phyloP scores from a whole-genome alignment of 192 early-diverging fungal species.

The Fimicolochytrium jonesii region DNA sequence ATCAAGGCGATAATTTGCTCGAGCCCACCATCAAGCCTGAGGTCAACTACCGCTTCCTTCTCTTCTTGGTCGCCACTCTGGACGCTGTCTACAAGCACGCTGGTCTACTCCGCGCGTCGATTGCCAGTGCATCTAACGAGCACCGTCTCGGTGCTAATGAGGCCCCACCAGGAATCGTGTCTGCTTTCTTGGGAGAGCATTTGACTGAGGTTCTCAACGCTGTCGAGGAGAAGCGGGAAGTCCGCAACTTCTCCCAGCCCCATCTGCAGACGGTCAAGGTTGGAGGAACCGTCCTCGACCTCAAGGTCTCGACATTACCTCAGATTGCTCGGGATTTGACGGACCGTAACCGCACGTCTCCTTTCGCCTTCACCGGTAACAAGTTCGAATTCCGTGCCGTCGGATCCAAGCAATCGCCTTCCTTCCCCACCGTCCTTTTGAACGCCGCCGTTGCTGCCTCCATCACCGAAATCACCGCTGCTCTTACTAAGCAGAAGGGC shows the following conservation, averaged over 20 bases:
- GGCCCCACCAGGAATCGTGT: slow-evolving; percentile 97
- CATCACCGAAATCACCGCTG: slow-evolving; percentile 65
- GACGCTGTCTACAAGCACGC: slow-evolving; percentile 90
- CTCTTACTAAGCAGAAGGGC: slow-evolving; percentile 78
- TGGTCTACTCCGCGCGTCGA: slow-evolving; percentile 83
- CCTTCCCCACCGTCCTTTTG: slow-evolving; percentile 91
- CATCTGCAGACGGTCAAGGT: slow-evolving; percentile 89
- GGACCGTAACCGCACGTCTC: slow-evolving; percentile 98
- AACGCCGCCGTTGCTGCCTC: slow-evolving; percentile 90
- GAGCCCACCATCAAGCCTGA: slow-evolving; percentile 94
- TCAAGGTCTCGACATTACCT: slow-evolving; percentile 92
- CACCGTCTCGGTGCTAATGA: slow-evolving; percentile 98
- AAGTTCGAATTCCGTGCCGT: slow-evolving; percentile 99
- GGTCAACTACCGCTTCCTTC: slow-evolving; percentile 97
- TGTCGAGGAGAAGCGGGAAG: slow-evolving; percentile 80
- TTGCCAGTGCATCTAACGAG: slow-evolving; percentile 94
- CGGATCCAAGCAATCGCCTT: slow-evolving; percentile 95
- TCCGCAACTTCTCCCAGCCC: slow-evolving; percentile 84
- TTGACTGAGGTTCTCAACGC: slow-evolving; percentile 92
- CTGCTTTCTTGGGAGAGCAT: slow-evolving; percentile 96
- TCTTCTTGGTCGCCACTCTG: slow-evolving; percentile 89
- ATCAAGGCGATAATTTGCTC: slow-evolving; percentile 94
- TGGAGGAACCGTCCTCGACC: slow-evolving; percentile 90
- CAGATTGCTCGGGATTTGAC: slow-evolving; percentile 93
- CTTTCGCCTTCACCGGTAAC: slow-evolving; percentile 99